phyloP scores from a whole-genome alignment of 352 stramenopile species.

The Pythium chondricola region DNA sequence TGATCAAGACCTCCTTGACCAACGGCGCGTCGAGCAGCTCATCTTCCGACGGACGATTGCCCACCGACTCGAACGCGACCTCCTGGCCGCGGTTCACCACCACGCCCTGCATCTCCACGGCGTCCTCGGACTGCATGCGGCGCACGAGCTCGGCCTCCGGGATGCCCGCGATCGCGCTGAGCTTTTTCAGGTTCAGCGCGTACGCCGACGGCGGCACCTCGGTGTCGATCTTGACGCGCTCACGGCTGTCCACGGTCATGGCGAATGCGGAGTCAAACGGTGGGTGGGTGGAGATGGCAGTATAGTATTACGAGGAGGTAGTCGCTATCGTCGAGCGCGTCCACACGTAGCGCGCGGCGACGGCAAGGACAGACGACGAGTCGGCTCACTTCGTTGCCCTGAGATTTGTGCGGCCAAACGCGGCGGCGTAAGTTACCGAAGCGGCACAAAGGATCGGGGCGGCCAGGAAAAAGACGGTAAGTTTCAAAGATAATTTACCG shows the following conservation, averaged over 20 bases:
- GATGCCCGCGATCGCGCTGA: constrained; percentile 59
- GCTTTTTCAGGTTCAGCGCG: constrained; percentile 56
- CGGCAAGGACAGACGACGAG: no score
- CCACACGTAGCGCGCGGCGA: no score
- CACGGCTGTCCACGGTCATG: constrained; percentile 13
- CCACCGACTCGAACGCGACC: constrained; percentile 73
- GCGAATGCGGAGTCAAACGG: no score
- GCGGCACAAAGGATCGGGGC: no score
- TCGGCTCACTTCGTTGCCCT: no score
- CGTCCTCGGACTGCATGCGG: constrained; percentile 66
- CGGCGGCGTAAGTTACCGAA: no score
- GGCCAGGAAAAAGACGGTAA: no score
- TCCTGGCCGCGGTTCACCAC: constrained; percentile 72
- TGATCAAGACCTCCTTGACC: constrained; percentile 76
- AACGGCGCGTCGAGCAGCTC: constrained; percentile 9
- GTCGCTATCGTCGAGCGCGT: no score
- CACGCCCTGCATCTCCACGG: constrained; percentile 78
- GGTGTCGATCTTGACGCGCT: constrained; percentile 54
- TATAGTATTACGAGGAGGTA: no score
- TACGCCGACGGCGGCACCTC: constrained; percentile 80
- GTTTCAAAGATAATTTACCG: no score
- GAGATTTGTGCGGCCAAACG: no score
- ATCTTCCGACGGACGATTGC: constrained; percentile 27
- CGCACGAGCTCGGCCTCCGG: constrained; percentile 59
- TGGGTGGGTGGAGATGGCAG: no score